Evolutionary conservation across 441 rosid species (phyloP).

Genomic region (Macaranga tanarius): DNA sequence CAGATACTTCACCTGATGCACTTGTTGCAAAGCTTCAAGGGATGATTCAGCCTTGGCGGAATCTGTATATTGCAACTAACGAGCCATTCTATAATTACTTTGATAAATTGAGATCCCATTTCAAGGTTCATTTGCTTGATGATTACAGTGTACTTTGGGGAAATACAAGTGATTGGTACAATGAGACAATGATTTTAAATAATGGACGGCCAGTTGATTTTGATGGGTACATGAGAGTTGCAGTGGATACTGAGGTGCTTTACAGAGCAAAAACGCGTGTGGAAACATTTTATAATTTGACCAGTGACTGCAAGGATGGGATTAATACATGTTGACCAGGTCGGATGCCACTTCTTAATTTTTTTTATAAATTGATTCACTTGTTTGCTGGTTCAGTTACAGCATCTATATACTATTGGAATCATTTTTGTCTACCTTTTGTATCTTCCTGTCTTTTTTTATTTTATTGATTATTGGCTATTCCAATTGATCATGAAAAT

Average conservation of each 20-base stretch:
- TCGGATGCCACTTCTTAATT: conserved; percentile 14
- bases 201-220: conserved; percentile 73
- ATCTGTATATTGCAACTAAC: conserved; percentile 79
- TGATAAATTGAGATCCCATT: conserved; percentile 82
- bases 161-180: conserved; percentile 84
- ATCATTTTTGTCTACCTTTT: conserved; percentile 17
- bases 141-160: conserved; percentile 86
- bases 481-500: conserved; percentile 17
- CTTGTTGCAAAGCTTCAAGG: conserved; percentile 57
- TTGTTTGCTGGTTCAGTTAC: conserved; percentile 21
- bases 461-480: conserved; percentile 21
- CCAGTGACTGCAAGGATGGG: conserved; percentile 94
- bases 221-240: conserved; percentile 96
- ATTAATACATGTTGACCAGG: conserved; percentile 74
- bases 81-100: conserved; percentile 89
- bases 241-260: conserved; percentile 93
- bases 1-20: conserved; percentile 85
- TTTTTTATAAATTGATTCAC: conserved; percentile 19
- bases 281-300: conserved; percentile 88
- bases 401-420: conserved; percentile 19
- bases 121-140: conserved; percentile 81
- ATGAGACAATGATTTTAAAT: conserved; percentile 66
- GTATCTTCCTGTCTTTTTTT: conserved; percentile 24
- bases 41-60: conserved; percentile 67
- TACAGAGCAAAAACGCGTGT: conserved; percentile 73